Base-by-base conservation (phyloP, 495 filamentous ascomycete genomes). In the Geopyxis carbonaria region DNA sequence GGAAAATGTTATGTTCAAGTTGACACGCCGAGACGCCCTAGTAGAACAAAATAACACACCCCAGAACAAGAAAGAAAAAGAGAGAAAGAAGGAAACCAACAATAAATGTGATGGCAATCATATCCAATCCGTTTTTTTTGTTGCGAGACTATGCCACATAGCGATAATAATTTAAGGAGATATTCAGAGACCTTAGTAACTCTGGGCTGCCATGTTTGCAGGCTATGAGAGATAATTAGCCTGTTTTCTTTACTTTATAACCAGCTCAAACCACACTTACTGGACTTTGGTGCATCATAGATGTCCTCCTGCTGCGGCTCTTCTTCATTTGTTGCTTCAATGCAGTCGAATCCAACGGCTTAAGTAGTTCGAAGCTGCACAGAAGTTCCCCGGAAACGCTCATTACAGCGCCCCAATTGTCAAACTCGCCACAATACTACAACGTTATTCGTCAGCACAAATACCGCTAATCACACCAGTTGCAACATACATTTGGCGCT, bases 241-340 rank as follows among this genome's bases (percentile, higher is more conserved):
- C 15, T 4, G 18, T 20, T 52, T 11, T 52, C 41, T 33, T 53
- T 36, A 27, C 14, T 13, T 13, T 16, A 8, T 9, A 28, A 22
- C 18, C 18, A 20, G 16, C 11, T 34, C 38, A n/a, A 28, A 20
- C 15, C 22, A 22, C 27, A 45, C 51, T 16, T 48, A 54, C 51
- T 22, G 51, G 51, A 36, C 51, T 54, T 28, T 54, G 51, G 40
- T 54, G 49, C 30, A 48, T 54, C 38, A 54, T 48, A 15, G 50
- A 53, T 34, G 43, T 35, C 29, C 77, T 64, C 68, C 87, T 85
- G 59, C 81, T 92, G 25, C 87, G 72, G 35, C 84, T 81, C 64
- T 93, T 95, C 70, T 99, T 99, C 64, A 99, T 99, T 57, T 95
- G 91, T 50, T 77, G 93, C 68, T 99, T 99, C 47, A 99, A 62